phyloP scores from a whole-genome alignment of 2,329 filamentous ascomycete species.

The Hypoxylon sp. region DNA sequence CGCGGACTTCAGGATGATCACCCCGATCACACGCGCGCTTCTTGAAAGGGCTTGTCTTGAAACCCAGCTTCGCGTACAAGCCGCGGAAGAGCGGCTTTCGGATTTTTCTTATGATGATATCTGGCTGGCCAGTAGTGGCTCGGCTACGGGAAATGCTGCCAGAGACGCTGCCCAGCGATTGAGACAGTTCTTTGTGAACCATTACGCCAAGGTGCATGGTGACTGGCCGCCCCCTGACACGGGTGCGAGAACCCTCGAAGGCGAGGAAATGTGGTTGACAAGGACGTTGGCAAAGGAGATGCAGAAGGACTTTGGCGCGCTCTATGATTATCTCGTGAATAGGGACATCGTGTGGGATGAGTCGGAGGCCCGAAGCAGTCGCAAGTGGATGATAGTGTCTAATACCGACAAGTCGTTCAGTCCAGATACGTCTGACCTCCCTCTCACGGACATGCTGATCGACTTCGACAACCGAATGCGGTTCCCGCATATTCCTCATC shows the following conservation, averaged over 20 bases:
- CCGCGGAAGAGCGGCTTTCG: conserved; percentile 67
- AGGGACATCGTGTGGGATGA: conserved; percentile 72
- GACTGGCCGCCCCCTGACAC: conserved; percentile 66
- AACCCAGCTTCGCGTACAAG: conserved; percentile 68
- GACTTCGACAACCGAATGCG: conserved; percentile 69
- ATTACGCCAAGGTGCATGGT: conserved; percentile 66
- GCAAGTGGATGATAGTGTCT: conserved; percentile 71
- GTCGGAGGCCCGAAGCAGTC: conserved; percentile 65
- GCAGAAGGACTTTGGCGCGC: conserved; percentile 71
- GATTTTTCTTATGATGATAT: conserved; percentile 69
- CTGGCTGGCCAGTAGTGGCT: conserved; percentile 58
- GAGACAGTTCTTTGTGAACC: conserved; percentile 65
- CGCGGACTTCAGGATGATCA: conserved; percentile 65
- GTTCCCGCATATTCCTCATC: conserved; percentile 72
- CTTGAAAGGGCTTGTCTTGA: conserved; percentile 69
- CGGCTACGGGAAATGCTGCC: conserved; percentile 50
- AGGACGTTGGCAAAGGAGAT: conserved; percentile 64
- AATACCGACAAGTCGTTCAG: conserved; percentile 57
- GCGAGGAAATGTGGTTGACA: conserved; percentile 67
- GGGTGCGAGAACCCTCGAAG: conserved; percentile 45
- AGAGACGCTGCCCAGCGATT: conserved; percentile 66
- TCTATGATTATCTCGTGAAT: conserved; percentile 77
- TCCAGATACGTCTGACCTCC: conserved; percentile 62
- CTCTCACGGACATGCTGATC: conserved; percentile 72
- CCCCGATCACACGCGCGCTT: conserved; percentile 68